Percentiles rank a stretch among this genome's conserved stretches.
These are phyloP conservation scores for Fusarium nodosum DNA, from an alignment of 2,329 filamentous ascomycete genomes.

Conservation along the genomic window DNA sequence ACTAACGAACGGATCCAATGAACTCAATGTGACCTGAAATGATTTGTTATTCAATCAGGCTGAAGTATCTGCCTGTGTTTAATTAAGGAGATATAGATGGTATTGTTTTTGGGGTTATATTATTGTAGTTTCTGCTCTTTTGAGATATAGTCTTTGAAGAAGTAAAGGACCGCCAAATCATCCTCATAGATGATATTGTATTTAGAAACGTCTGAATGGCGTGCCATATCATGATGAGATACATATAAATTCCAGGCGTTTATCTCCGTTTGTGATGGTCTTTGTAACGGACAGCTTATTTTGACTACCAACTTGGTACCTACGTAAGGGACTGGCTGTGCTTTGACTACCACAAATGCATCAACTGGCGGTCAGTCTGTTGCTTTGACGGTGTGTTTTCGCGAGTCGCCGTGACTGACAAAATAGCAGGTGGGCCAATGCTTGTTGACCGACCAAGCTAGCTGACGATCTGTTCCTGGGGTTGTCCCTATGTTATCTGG, in stretches of 20 bases:
- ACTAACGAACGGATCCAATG: constrained; percentile 47
- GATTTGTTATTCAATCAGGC: constrained; percentile 22
- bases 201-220: neutral
- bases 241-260: constrained; percentile 18
- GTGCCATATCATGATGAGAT: constrained; percentile 18
- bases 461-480: neutral
- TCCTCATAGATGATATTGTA: too few species aligned
- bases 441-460: neutral
- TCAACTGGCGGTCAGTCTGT: constrained; percentile 7
- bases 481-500: neutral
- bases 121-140: too few species aligned
- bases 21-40: constrained; percentile 27
- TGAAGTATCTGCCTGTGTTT: constrained; percentile 28
- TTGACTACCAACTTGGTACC: neutral
- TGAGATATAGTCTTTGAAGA: too few species aligned
- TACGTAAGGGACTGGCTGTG: neutral
- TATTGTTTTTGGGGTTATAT: constrained; percentile 1
- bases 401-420: neutral
- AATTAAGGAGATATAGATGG: constrained; percentile 2
- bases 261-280: neutral
- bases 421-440: neutral
- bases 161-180: too few species aligned
- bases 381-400: constrained; percentile 8
- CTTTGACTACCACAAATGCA: neutral
- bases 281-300: neutral